Evolutionary conservation across 768 basidiomycete species (phyloP).

Genomic region (Erythrobasidium yunnanense): DNA sequence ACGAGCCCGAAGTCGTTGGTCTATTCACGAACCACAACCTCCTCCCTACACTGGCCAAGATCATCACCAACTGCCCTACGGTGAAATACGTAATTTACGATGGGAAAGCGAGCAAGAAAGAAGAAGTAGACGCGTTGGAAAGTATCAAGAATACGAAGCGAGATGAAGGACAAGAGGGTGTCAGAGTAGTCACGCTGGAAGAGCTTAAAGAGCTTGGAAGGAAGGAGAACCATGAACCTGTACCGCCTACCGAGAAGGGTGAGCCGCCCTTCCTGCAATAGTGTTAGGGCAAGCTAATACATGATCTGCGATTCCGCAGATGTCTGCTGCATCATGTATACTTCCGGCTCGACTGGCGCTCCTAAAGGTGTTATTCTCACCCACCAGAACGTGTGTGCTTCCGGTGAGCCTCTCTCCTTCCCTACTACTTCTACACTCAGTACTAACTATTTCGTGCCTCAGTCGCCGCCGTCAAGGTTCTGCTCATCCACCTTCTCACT

Average conservation of each 20-base stretch:
- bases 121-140: conserved; percentile 52
- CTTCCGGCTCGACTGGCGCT: conserved; percentile 76
- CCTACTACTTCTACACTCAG: not conserved
- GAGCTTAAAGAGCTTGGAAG: conserved; percentile 62
- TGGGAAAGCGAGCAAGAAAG: conserved; percentile 45
- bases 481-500: conserved; percentile 52
- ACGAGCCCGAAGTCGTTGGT: conserved; percentile 69
- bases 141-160: conserved; percentile 47
- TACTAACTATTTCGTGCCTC: conserved; percentile 20
- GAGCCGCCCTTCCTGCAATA: not conserved
- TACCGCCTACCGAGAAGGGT: conserved; percentile 45
- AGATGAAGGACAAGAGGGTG: conserved; percentile 38
- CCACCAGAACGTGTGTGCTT: conserved; percentile 73
- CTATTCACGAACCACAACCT: conserved; percentile 89
- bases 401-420: conserved; percentile 42
- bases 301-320: conserved; percentile 43
- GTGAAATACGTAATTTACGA: conserved; percentile 78
- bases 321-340: conserved; percentile 67
- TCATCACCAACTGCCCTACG: conserved; percentile 60
- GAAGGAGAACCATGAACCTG: conserved; percentile 48
- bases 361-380: conserved; percentile 90
- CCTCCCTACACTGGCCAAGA: conserved; percentile 62
- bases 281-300: not conserved
- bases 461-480: conserved; percentile 64
- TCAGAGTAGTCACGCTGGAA: conserved; percentile 57